Conservation (phyloP, 164 flowering plant genomes). For the Tetrastigma voinierianum region DNA sequence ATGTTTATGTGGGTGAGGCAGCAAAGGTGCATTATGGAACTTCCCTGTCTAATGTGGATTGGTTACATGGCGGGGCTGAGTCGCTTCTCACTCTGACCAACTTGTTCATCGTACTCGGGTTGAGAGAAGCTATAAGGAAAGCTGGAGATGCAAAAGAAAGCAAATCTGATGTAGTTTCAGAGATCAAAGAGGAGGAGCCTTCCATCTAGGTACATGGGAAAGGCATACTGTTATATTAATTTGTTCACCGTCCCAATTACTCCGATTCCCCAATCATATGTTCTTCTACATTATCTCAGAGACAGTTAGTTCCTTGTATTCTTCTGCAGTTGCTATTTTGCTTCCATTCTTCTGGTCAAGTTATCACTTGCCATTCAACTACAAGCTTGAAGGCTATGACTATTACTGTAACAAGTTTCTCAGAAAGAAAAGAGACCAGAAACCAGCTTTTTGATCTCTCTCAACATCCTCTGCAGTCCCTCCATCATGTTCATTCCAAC, state of each 20-base stretch:
- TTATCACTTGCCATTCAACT: not conserved
- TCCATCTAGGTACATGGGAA: constrained; percentile 22
- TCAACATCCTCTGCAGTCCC: not conserved
- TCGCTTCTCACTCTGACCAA: constrained; percentile 87
- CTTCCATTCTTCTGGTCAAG: not conserved
- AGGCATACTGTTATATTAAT: constrained; percentile 1
- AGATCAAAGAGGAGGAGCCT: constrained; percentile 38
- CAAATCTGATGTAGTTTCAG: constrained; percentile 21
- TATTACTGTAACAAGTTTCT: not conserved
- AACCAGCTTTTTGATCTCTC: not conserved
- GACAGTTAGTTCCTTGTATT: not conserved
- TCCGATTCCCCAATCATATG: not conserved
- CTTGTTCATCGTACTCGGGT: constrained; percentile 80
- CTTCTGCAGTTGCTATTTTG: not conserved
- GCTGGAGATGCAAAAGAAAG: constrained; percentile 25
- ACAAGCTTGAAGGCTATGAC: not conserved
- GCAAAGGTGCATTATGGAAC: constrained; percentile 97
- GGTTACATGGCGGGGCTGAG: constrained; percentile 96
- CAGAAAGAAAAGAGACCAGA: not conserved
- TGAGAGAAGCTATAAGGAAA: constrained; percentile 69
- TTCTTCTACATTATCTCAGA: not conserved
- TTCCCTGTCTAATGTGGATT: constrained; percentile 90
- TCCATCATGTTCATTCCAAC: too few relatives aligned
- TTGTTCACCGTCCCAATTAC: not conserved
- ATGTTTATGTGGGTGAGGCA: constrained; percentile 26